Conservation (phyloP, 1,284 basidiomycete species). For the Tetrapyrgos nigripes region DNA sequence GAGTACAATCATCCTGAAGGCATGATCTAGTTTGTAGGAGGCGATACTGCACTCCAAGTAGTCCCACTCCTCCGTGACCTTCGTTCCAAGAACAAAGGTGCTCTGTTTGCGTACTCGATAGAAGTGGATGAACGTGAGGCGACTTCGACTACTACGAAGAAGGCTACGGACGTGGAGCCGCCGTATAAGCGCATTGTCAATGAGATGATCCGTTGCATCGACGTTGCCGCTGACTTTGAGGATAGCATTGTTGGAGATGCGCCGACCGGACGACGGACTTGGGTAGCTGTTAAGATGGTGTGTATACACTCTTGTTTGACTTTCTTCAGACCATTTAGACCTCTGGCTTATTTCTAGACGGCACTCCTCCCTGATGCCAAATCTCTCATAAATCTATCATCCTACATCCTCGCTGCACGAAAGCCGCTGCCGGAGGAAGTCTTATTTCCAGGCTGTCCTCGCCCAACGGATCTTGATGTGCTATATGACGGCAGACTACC, state of each 20-base stretch:
- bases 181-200: constrained; percentile 66
- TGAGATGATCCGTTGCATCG: constrained; percentile 78
- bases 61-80: constrained; percentile 70
- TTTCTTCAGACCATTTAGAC: not conserved
- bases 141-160: constrained; percentile 26
- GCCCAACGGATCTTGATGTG: constrained; percentile 55
- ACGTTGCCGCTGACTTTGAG: constrained; percentile 84
- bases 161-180: constrained; percentile 31
- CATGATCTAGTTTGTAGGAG: constrained; percentile 79
- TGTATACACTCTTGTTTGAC: constrained; percentile 24
- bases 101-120: constrained; percentile 86
- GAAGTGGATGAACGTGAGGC: constrained; percentile 76
- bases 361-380: constrained; percentile 65
- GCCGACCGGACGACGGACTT: constrained; percentile 61
- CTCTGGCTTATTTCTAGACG: constrained; percentile 44
- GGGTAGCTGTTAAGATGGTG: constrained; percentile 86
- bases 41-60: constrained; percentile 78
- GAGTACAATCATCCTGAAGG: constrained; percentile 6
- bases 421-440: constrained; percentile 41
- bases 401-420: constrained; percentile 52
- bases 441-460: constrained; percentile 71
- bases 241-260: constrained; percentile 46
- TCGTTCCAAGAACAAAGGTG: constrained; percentile 73
- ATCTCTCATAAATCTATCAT: constrained; percentile 61
- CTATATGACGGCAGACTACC: constrained; percentile 30